Conservation (phyloP, 2,329 filamentous ascomycete species). For the Immersiporthe knoxdaviesiana region DNA sequence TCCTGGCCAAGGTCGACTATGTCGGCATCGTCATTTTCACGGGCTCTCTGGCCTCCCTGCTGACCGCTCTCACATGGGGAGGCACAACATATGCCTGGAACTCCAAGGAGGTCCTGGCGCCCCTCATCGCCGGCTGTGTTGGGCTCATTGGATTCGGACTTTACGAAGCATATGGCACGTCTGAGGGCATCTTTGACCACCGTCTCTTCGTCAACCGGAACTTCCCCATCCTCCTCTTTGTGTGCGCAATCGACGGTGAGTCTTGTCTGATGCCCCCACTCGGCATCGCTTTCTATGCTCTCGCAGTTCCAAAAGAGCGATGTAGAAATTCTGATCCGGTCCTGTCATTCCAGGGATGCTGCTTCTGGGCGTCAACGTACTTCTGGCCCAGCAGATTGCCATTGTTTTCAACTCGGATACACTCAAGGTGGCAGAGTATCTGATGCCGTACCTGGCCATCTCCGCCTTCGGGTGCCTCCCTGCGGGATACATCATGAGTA, state of each 20-base stretch:
- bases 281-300: not conserved
- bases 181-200: constrained; percentile 23
- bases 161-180: constrained; percentile 14
- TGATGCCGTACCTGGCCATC: constrained; percentile 19
- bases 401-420: constrained; percentile 22
- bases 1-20: constrained; percentile 14
- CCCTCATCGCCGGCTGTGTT: constrained; percentile 9
- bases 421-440: constrained; percentile 15
- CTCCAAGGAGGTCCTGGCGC: constrained; percentile 16
- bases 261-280: not conserved
- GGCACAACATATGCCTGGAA: constrained; percentile 22
- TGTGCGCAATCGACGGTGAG: constrained; percentile 21
- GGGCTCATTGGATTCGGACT: constrained; percentile 15
- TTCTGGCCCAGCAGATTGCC: constrained; percentile 23
- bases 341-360: constrained; percentile 13
- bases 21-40: constrained; percentile 24
- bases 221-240: constrained; percentile 20
- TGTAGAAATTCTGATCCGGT: not conserved
- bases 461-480: constrained; percentile 25
- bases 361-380: constrained; percentile 22
- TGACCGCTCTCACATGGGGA: constrained; percentile 22
- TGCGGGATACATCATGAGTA: constrained; percentile 20
- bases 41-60: constrained; percentile 12
- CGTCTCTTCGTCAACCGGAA: constrained; percentile 22
- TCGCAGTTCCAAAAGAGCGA: not conserved